Conservation (phyloP, 257 asterid species). For the Verbena officinalis region DNA sequence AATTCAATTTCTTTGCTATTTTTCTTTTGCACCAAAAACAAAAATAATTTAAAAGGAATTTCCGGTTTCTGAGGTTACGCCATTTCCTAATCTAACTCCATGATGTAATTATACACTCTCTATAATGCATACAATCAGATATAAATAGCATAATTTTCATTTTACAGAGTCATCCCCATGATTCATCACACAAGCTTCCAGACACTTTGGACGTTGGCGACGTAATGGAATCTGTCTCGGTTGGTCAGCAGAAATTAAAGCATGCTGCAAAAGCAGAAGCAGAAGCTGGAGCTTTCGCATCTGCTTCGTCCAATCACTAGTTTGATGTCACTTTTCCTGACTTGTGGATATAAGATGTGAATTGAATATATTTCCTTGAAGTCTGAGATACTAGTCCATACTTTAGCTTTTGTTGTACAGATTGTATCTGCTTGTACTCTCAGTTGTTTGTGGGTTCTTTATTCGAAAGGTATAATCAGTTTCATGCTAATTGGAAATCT, state of each 20-base stretch:
- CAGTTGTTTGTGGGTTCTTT: background rate
- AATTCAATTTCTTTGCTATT: background rate
- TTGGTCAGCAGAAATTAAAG: constrained; percentile 36
- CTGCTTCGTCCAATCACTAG: constrained; percentile 49
- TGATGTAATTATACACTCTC: background rate
- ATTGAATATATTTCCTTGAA: background rate
- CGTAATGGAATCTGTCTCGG: constrained; percentile 53
- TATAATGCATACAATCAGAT: background rate
- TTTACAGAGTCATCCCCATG: constrained; percentile 46
- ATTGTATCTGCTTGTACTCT: constrained; percentile 26
- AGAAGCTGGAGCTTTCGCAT: constrained; percentile 58
- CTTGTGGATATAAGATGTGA: constrained; percentile 25
- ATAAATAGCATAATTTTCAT: background rate
- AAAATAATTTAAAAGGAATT: too few relatives aligned
- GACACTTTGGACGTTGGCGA: constrained; percentile 86
- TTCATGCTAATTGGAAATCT: constrained; percentile 4
- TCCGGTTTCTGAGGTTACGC: background rate
- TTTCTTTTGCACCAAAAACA: background rate
- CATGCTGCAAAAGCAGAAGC: constrained; percentile 26
- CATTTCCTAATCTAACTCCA: background rate
- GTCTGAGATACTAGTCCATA: constrained; percentile 24
- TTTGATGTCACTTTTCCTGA: background rate
- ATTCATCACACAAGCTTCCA: constrained; percentile 67
- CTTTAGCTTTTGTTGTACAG: constrained; percentile 29
- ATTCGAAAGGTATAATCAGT: constrained; percentile 21